These are phyloP conservation scores for Amauroascus niger DNA, from an alignment of 2,329 filamentous ascomycete genomes.

Conservation along the genomic window DNA sequence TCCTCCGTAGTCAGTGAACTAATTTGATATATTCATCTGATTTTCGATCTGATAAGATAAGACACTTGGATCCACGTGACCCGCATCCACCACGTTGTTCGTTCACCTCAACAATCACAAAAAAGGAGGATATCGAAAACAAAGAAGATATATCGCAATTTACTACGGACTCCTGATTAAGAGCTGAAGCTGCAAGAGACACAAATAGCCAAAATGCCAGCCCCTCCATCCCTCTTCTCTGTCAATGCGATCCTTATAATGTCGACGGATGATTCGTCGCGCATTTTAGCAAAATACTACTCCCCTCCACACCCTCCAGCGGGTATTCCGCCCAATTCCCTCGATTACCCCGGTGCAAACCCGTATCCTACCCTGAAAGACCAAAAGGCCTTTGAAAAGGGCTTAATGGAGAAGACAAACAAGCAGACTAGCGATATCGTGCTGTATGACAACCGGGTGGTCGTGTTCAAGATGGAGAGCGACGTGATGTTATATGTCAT, in stretches of 20 bases:
- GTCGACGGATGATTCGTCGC: conserved; percentile 74
- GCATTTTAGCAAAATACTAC: conserved; percentile 95
- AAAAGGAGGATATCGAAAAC: background rate
- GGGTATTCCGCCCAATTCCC: conserved; percentile 46
- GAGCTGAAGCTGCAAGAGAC: background rate
- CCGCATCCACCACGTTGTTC: background rate
- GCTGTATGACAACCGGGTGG: conserved; percentile 90
- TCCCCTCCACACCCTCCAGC: conserved; percentile 57
- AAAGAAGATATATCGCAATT: background rate
- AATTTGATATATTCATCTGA: background rate
- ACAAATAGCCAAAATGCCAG: conserved; percentile 49
- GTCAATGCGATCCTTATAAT: conserved; percentile 70
- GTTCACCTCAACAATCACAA: background rate
- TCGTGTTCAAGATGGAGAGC: conserved; percentile 95
- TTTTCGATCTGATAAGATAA: background rate
- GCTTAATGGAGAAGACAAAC: conserved; percentile 84
- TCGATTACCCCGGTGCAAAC: conserved; percentile 54
- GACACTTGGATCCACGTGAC: background rate
- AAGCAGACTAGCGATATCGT: conserved; percentile 96
- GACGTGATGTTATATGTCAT: conserved; percentile 96
- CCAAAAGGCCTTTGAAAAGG: conserved; percentile 95
- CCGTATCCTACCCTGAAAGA: conserved; percentile 84
- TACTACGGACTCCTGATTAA: background rate
- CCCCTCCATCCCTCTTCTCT: conserved; percentile 64
- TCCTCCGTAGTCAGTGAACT: too few species aligned